Base-by-base conservation (phyloP, 1,284 basidiomycete species). In the Cystobasidium sp. region DNA sequence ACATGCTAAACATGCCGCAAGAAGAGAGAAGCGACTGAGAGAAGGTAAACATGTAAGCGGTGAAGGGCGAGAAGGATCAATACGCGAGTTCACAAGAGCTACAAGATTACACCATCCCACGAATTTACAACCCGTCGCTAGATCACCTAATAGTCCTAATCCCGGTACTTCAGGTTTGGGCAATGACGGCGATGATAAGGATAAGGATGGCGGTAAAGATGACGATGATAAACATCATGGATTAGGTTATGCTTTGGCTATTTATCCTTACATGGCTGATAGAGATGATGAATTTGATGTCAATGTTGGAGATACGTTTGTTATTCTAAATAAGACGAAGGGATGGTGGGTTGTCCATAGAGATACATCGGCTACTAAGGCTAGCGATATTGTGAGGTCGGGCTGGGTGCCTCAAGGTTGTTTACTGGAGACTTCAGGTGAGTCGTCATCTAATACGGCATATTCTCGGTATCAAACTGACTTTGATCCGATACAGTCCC, bases 281-380 rank as follows among this genome's bases (percentile, higher is more conserved):
- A 71, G 80, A 58, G 79, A 80, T 53, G 96, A 99, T 82, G 97
- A 99, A 82, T 98, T 98, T 82, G 94, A 98, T 81, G 96, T 99
- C 2, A 89, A 91, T 56, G 94, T 98, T 0, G 84, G 84, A 49
- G 84, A 84, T 70, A 83, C 83, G 39, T 64, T 75, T 20, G 74
- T 74, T n/a, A 76, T 75, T 18, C 39, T 77, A 10, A 76, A 65
- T 59, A 75, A 75, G 76, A 91, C 94, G 16, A 90, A 95, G 76
- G 97, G 97, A 0, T 99, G 97, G 97, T 99, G 96, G 94, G 92
- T 97, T 46, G 96, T 99, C 3, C 94, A 98, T 81, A 88, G 92
- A 44, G 97, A 99, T 82, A 73, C 80, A 1, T 68, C 76, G 22
- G 90, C 91, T 24, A 88, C 88, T 58, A 94, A 89, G 6, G 94